Percentiles rank a stretch among this genome's conserved stretches.
phyloP scores from a whole-genome alignment of 495 filamentous ascomycete genomes.

The Aspergillus cavernicola region DNA sequence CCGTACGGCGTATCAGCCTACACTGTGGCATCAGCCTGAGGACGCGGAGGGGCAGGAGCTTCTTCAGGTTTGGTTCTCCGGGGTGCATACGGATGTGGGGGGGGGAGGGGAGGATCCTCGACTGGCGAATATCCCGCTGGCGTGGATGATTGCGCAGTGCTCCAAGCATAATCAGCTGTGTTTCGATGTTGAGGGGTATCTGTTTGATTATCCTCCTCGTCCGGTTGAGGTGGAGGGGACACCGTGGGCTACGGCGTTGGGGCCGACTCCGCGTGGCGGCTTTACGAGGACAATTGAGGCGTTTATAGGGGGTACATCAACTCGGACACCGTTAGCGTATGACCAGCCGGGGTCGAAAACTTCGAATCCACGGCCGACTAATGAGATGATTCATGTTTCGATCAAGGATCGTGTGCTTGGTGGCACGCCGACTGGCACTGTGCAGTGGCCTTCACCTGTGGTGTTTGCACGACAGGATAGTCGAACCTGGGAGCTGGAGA shows the following conservation, averaged over 20 bases:
- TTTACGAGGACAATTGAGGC: constrained; percentile 4
- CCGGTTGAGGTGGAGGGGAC: background rate
- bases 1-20: constrained; percentile 49
- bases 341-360: background rate
- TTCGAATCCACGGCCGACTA: constrained; percentile 13
- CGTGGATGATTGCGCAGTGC: constrained; percentile 46
- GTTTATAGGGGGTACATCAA: constrained; percentile 13
- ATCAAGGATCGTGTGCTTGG: constrained; percentile 20
- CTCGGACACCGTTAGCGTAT: constrained; percentile 20
- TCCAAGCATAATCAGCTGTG: constrained; percentile 20
- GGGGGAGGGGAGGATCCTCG: constrained; percentile 41
- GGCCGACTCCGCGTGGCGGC: constrained; percentile 1
- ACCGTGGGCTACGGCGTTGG: constrained; percentile 20
- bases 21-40: constrained; percentile 47
- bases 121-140: constrained; percentile 38
- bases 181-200: constrained; percentile 19
- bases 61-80: constrained; percentile 57
- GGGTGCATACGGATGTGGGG: constrained; percentile 50
- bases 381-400: constrained; percentile 27
- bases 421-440: background rate
- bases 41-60: constrained; percentile 21
- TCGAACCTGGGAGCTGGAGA: background rate
- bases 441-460: constrained; percentile 8
- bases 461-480: background rate
- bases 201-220: constrained; percentile 10